phyloP scores from a whole-genome alignment of 2,329 filamentous ascomycete species.

The Monilinia aucupariae region DNA sequence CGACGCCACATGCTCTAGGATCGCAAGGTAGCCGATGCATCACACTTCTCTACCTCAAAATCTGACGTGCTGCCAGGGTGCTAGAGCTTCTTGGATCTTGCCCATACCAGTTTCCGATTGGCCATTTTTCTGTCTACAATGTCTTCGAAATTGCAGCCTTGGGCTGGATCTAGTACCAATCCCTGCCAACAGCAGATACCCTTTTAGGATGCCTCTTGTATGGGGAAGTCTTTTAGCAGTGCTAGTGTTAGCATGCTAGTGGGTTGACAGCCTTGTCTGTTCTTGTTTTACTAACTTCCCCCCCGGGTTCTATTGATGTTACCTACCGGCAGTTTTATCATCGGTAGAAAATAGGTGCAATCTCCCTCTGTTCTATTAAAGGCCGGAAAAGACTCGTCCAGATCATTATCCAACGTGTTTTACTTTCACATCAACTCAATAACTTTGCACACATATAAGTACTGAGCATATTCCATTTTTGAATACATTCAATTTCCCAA shows the following conservation, averaged over 20 bases:
- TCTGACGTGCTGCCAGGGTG: constrained; percentile 7
- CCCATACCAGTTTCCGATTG: constrained; percentile 4
- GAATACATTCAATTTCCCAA: background rate
- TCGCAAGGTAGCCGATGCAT: constrained; percentile 9
- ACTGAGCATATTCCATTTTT: constrained; percentile 9
- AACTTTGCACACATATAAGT: background rate
- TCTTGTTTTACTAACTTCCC: constrained; percentile 13
- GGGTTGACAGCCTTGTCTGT: constrained; percentile 5
- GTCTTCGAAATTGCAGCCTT: constrained; percentile 12
- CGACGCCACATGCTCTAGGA: constrained; percentile 26
- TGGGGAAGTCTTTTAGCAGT: constrained; percentile 2
- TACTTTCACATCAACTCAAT: background rate
- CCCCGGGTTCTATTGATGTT: constrained; percentile 4
- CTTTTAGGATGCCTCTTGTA: constrained; percentile 1
- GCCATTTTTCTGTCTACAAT: background rate
- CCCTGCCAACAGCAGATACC: background rate
- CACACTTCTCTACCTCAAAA: background rate
- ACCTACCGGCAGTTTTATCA: background rate
- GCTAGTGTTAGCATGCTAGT: background rate
- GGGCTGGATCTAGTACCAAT: constrained; percentile 2
- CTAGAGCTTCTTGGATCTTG: background rate
- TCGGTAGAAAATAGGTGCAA: background rate
- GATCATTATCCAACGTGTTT: constrained; percentile 7
- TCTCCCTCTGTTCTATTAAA: constrained; percentile 4
- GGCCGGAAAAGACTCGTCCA: background rate